Percentiles rank a stretch among this genome's conserved stretches.
Evolutionary conservation across 2,329 filamentous ascomycete genomes (phyloP).

Genomic region (Alternaria rosae): DNA sequence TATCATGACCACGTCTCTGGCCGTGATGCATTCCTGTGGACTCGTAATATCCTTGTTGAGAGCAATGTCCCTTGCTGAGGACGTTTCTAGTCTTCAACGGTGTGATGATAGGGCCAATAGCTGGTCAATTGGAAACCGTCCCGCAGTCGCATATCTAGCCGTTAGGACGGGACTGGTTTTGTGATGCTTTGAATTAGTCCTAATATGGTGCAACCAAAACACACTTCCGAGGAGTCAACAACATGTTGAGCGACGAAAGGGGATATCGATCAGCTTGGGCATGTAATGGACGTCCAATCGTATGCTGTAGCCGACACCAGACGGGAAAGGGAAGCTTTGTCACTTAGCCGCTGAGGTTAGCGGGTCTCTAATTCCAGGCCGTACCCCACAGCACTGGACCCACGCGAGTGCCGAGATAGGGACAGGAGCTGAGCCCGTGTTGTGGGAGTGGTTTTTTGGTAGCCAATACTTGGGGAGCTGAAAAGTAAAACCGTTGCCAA

Average conservation of each 20-base stretch:
- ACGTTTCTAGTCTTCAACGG: not conserved
- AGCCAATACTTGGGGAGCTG: slow-evolving; percentile 14
- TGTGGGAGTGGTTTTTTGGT: slow-evolving; percentile 12
- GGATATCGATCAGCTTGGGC: slow-evolving; percentile 9
- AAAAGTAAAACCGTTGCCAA: slow-evolving; percentile 17
- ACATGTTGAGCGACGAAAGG: slow-evolving; percentile 10
- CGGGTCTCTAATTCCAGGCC: slow-evolving; percentile 12
- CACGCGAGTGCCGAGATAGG: slow-evolving; percentile 10
- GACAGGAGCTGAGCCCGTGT: slow-evolving; percentile 2
- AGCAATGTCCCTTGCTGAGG: not conserved
- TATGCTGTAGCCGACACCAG: not conserved
- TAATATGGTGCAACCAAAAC: not conserved
- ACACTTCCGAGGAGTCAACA: slow-evolving; percentile 4
- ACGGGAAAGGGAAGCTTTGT: slow-evolving; percentile 15
- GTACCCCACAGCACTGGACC: slow-evolving; percentile 16
- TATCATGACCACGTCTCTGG: not conserved
- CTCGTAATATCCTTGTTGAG: not conserved
- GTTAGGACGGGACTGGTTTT: not conserved
- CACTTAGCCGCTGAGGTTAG: slow-evolving; percentile 16
- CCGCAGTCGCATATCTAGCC: not conserved
- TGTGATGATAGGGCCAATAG: not conserved
- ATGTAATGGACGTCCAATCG: slow-evolving; percentile 11
- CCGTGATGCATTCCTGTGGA: not conserved
- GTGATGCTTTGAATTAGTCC: slow-evolving; percentile 1
- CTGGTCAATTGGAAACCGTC: slow-evolving; percentile 3